Evolutionary conservation across 441 rosid genomes (phyloP), one percentile per base, ranked within the genome.

Genomic region (Macaranga tanarius): DNA sequence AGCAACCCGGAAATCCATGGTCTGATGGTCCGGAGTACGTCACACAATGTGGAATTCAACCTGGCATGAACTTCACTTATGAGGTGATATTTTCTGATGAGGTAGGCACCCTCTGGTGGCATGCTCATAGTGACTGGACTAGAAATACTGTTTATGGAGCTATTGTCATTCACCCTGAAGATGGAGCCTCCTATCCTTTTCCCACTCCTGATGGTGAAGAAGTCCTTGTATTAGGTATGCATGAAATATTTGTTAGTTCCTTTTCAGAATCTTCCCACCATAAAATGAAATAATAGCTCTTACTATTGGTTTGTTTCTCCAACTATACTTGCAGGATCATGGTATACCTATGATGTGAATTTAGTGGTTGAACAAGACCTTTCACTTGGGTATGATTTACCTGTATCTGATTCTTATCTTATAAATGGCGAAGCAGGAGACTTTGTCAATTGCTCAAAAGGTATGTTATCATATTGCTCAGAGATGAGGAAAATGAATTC

Each of bases 21-120:
- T 60, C 64, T 1, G 64, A 62, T n/a, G 67, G 67, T 62, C 67
- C 67, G 2, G 67, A 62, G 23, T 62, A 62, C 9, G 13, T 62
- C 22, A 62, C 67, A n/a, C 51, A 40, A n/a, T 62, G 67, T 62
- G 67, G 10, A 3, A 62, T 62, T 19, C 44, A 42, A 17, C 28
- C 67, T 0, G 51, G 67, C 0, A 42, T 9, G 4, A 62, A 62
- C 16, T 62, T 62, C 17, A 62, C 67, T 9, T 62, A 62, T 12
- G 67, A 62, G 67, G 51, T 62, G 20, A 62, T 62, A 62, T 62
- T 62, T 62, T 62, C 67, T 20, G 51, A 62, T 20, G 67, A 62
- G 7, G 83, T 63, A 57, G 83, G 83, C 10, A 80, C 80, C 0
- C 69, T 80, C 1, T 84, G 90, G 86, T 88, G 90, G 92, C 88